Conservation (phyloP, 208 protist genomes). For the Borovskyia barvae region DNA sequence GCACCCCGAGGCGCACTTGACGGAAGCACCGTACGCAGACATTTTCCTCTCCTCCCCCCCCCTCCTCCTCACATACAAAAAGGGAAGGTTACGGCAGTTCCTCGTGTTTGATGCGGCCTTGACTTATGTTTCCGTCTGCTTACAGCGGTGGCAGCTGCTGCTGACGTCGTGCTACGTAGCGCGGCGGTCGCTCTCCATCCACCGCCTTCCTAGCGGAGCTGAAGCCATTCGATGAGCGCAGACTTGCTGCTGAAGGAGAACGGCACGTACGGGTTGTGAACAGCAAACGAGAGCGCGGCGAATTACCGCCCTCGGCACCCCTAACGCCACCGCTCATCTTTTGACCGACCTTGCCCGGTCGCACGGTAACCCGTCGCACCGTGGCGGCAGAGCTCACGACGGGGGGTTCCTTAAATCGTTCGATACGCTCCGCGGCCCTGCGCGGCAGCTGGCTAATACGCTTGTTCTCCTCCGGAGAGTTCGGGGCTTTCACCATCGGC, state of each 20-base stretch:
- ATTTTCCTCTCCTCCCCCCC: too few relatives aligned
- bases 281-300: too few relatives aligned
- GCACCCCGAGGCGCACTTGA: too few relatives aligned
- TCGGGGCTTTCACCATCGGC: too few relatives aligned
- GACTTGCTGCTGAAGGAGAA: too few relatives aligned
- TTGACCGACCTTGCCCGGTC: slow-evolving; percentile 1
- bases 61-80: too few relatives aligned
- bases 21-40: too few relatives aligned
- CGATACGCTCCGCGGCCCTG: slow-evolving; percentile 9
- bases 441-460: background rate
- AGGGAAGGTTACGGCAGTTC: background rate
- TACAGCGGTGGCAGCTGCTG: slow-evolving; percentile 20
- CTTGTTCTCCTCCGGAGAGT: background rate
- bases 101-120: too few relatives aligned
- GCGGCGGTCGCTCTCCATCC: background rate
- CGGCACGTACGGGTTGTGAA: too few relatives aligned
- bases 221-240: background rate
- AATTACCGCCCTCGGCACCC: too few relatives aligned
- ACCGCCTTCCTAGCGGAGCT: background rate
- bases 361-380: slow-evolving; percentile 18
- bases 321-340: background rate
- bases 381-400: slow-evolving; percentile 19
- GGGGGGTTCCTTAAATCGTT: slow-evolving; percentile 20
- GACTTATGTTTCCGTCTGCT: too few relatives aligned
- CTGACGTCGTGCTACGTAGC: background rate